Percentiles rank a stretch among this genome's conserved stretches.
Conservation (phyloP, 352 stramenopile species). For the Globisporangium emineosum region DNA sequence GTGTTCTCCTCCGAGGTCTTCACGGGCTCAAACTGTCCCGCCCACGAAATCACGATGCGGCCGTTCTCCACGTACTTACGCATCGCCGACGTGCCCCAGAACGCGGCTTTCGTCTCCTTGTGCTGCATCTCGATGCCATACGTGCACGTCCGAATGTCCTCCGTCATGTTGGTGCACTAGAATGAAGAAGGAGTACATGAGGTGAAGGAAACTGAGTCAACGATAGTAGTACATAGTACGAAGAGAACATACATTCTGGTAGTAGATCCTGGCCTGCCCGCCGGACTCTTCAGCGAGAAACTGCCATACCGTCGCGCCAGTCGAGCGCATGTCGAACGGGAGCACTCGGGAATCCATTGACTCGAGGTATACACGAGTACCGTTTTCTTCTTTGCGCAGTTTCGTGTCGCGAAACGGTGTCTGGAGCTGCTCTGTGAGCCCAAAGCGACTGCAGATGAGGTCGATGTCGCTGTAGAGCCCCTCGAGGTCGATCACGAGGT, state of each 20-base stretch:
- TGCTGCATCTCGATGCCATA: slow-evolving; percentile 19
- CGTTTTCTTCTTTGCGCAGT: background rate
- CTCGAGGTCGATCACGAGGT: slow-evolving; percentile 17
- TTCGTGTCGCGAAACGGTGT: slow-evolving; percentile 15
- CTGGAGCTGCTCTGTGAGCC: slow-evolving; percentile 3
- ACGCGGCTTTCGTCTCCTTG: slow-evolving; percentile 15
- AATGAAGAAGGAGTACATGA: background rate
- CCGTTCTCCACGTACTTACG: slow-evolving; percentile 20
- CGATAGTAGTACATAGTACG: background rate
- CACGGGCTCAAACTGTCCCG: slow-evolving; percentile 7
- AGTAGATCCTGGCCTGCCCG: slow-evolving; percentile 12
- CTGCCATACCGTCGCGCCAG: slow-evolving; percentile 16
- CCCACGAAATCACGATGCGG: slow-evolving; percentile 17
- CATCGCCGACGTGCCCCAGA: slow-evolving; percentile 16
- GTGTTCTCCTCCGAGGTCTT: background rate
- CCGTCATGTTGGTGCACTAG: slow-evolving; percentile 19
- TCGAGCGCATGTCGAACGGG: slow-evolving; percentile 18
- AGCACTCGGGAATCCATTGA: slow-evolving; percentile 16
- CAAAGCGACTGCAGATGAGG: slow-evolving; percentile 9
- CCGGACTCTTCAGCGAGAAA: slow-evolving; percentile 14
- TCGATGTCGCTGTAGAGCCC: slow-evolving; percentile 15
- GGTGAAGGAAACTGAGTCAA: background rate
- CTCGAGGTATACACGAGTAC: slow-evolving; percentile 9
- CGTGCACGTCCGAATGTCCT: slow-evolving; percentile 15
- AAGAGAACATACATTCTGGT: slow-evolving; percentile 12